phyloP scores from a whole-genome alignment of 1,139 yeast genomes.

The Pneumocystis oryctolagi region DNA sequence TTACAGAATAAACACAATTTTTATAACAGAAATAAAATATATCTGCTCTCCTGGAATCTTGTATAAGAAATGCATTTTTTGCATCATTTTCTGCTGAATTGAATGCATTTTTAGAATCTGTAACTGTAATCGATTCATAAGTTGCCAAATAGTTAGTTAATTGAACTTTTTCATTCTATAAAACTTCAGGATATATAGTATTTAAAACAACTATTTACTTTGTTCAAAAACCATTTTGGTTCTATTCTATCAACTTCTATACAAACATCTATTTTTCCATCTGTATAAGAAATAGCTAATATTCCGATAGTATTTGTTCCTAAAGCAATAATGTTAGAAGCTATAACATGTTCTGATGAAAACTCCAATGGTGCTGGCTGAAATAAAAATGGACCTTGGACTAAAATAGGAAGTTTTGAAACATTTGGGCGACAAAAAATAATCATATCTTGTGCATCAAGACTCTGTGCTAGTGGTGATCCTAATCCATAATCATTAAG shows the following conservation, averaged over 20 bases:
- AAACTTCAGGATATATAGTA: neutral
- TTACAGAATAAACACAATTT: neutral
- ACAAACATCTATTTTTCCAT: constrained; percentile 12
- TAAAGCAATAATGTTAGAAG: constrained; percentile 5
- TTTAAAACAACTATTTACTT: neutral
- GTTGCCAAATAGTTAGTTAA: neutral
- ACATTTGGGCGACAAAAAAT: constrained; percentile 2
- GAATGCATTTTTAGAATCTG: neutral
- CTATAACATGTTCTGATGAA: constrained; percentile 1
- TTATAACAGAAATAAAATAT: neutral
- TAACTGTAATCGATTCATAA: neutral
- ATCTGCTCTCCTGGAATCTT: neutral
- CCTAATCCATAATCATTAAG: constrained; percentile 4
- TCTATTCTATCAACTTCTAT: constrained; percentile 4
- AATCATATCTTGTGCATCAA: constrained; percentile 3
- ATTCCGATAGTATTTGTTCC: constrained; percentile 6
- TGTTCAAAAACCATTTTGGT: neutral
- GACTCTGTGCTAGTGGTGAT: neutral
- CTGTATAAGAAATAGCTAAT: constrained; percentile 6
- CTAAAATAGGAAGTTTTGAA: constrained; percentile 2
- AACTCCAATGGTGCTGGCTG: constrained; percentile 11
- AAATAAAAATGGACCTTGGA: constrained; percentile 10
- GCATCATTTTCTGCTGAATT: neutral
- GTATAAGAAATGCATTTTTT: neutral
- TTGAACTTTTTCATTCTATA: neutral